Evolutionary conservation across 805 yeast genomes (phyloP).

Genomic region (Barnettozyma californica): DNA sequence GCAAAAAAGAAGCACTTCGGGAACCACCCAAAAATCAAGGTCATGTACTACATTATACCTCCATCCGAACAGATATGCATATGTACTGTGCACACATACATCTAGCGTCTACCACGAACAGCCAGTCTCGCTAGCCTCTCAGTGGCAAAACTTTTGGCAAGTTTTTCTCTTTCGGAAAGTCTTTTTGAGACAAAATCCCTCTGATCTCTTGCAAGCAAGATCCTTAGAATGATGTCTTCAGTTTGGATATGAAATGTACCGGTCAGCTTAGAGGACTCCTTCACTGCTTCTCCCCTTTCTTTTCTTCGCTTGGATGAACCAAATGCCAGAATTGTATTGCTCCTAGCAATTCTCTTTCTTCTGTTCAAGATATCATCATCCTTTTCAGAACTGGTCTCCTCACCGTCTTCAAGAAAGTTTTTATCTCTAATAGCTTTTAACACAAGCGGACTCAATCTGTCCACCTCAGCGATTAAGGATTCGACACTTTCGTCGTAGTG

Average conservation of each 20-base stretch:
- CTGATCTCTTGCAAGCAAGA: conserved; percentile 63
- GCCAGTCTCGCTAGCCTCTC: conserved; percentile 26
- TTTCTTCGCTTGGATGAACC: conserved; percentile 56
- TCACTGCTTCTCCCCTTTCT: conserved; percentile 39
- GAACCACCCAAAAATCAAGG: background rate
- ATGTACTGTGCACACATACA: background rate
- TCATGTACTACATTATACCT: too few relatives aligned
- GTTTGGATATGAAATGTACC: conserved; percentile 33
- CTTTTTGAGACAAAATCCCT: conserved; percentile 52
- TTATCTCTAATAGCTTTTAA: conserved; percentile 43
- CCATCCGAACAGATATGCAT: background rate
- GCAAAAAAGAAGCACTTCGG: background rate
- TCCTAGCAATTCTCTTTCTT: conserved; percentile 46
- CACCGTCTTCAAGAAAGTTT: conserved; percentile 36
- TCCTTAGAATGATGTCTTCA: conserved; percentile 69
- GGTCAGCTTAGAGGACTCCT: conserved; percentile 35
- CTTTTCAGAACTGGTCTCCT: conserved; percentile 24
- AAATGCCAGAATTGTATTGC: conserved; percentile 65
- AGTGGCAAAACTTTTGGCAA: conserved; percentile 29
- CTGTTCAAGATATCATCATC: conserved; percentile 12
- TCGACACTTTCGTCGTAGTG: conserved; percentile 50
- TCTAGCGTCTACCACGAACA: conserved; percentile 11
- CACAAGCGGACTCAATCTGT: conserved; percentile 51
- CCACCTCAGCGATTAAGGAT: conserved; percentile 52
- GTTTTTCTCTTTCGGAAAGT: conserved; percentile 53